Evolutionary conservation across 768 basidiomycete genomes (phyloP), one percentile per base, ranked within the genome.

Genomic region (Leccinum fibrillosum): DNA sequence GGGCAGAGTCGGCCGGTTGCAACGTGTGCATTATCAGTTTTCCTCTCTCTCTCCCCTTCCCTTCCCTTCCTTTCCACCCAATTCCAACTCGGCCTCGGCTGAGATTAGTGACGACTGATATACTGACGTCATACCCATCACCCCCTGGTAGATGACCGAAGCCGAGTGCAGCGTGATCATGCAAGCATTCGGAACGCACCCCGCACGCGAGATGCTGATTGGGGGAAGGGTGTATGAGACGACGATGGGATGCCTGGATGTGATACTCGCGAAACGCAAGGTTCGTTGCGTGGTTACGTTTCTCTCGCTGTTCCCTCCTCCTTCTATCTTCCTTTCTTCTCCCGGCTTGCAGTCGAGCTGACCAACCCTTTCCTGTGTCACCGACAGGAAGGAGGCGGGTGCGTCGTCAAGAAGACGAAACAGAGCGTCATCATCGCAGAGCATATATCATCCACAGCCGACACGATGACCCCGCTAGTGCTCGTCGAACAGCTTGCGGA

Each of bases 1-100:
- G 70, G 71, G 72, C 72, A n/a, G 63, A 67, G 53, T 73, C 71
- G 3, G 51, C 63, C 19, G 63, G 51, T 19, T 66, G 64, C 59
- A 66, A 64, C 62, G 62, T 68, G 63, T 66, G 70, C 59, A 60
- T 52, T 48, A 49, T 39, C 54, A 19, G 17, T 4, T 26, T 6
- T 11, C 28, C 28, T 49, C 25, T 15, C 15, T 8, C 8, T 37
- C 3, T 3, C 15, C 15, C 15, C 37, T 17, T 9, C 4, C 13
- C 6, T 21, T 34, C 9, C 4, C 8, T 13, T 35, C 13, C 34
- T 15, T 6, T 35, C 34, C 34, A 35, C 34, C 11, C 12, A 5
- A 32, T 11, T 12, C 11, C 34, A 35, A 35, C 13, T 35, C 13
- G 15, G 17, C 15, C n/a, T 4, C 9, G n/a, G 39, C n/a, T 39